Base-by-base conservation (phyloP, 441 rosid species). In the Isatis lusitanica region DNA sequence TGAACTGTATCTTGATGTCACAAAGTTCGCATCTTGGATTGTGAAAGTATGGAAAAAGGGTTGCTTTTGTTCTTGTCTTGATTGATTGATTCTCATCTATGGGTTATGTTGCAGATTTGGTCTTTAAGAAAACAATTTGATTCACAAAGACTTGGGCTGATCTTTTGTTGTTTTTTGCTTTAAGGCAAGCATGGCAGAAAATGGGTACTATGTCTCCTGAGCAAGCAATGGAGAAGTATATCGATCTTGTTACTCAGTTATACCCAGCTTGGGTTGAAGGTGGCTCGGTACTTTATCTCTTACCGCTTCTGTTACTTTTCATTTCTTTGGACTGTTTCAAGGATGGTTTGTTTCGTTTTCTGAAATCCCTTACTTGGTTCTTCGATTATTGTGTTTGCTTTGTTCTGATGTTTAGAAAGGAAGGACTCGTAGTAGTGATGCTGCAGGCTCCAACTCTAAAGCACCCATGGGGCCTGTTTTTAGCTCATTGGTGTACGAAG, bases 161-260 rank as follows among this genome's bases (percentile, higher is more conserved):
- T 46, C 36, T 31, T 39, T 58, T 63, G 1, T 21, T 21, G 24
- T 21, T 46, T 44, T 11, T 17, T 46, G 9, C 28, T 38, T 24
- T 35, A 35, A 93, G 98, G 98, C 89, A 89, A 78, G 97, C 95
- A 30, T 93, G 98, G 98, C 87, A 89, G 80, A 87, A 93, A 71
- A 63, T 93, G 83, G 98, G 98, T 74, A 88, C 88, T 35, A 85
- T 93, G 93, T 91, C 98, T 60, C 85, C 97, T 24, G 97, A 93
- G 79, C 95, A 89, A 68, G 97, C 98, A 10, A 93, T 89, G 97
- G 87, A 85, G 85, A 88, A 85, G 79, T 93, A 93, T 74, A 83
- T 93, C 51, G 92, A 88, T 43, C 80, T 89, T 61, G 93, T 93
- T 42, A 86, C 93, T 3, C 93, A 88, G 77, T 74, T 87, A 9